Conservation (phyloP, 257 asterid genomes). For the Phtheirospermum japonicum region DNA sequence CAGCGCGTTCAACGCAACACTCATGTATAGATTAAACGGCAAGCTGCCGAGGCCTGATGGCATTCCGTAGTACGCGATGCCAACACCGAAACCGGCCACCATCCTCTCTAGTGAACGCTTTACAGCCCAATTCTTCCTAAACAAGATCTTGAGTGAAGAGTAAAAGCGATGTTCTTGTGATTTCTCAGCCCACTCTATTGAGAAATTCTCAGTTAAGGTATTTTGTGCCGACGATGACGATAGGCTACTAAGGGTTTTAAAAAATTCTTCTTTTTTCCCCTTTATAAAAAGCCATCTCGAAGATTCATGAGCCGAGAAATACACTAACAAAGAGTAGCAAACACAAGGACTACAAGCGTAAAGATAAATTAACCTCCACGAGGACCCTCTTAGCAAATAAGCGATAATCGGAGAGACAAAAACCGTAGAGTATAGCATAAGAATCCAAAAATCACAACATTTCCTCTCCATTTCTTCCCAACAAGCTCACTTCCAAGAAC, state of each 20-base stretch:
- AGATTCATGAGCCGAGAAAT: slow-evolving; percentile 40
- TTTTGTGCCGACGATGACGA: not conserved
- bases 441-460: slow-evolving; percentile 42
- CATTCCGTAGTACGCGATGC: too few relatives aligned
- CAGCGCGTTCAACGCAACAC: too few relatives aligned
- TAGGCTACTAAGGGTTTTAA: not conserved
- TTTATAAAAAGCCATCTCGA: slow-evolving; percentile 49
- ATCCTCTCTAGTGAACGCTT: not conserved
- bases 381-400: slow-evolving; percentile 29
- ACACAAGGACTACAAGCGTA: slow-evolving; percentile 34
- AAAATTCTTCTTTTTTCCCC: slow-evolving; percentile 27
- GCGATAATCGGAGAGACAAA: slow-evolving; percentile 35
- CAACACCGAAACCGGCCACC: slow-evolving; percentile 33
- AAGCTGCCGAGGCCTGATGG: too few relatives aligned
- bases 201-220: slow-evolving; percentile 1
- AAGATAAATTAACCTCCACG: slow-evolving; percentile 51
- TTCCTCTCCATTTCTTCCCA: slow-evolving; percentile 41
- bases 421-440: slow-evolving; percentile 42
- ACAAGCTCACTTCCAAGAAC: slow-evolving; percentile 50
- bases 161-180: not conserved
- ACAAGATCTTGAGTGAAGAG: slow-evolving; percentile 1
- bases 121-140: not conserved
- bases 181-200: not conserved
- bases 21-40: too few relatives aligned
- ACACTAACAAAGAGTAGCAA: slow-evolving; percentile 36